A percentile compares a stretch with the other conserved stretches of the same genome.
These are phyloP conservation scores for Plantago elongata DNA, from an alignment of 257 asterid genomes.

Conservation along the genomic window DNA sequence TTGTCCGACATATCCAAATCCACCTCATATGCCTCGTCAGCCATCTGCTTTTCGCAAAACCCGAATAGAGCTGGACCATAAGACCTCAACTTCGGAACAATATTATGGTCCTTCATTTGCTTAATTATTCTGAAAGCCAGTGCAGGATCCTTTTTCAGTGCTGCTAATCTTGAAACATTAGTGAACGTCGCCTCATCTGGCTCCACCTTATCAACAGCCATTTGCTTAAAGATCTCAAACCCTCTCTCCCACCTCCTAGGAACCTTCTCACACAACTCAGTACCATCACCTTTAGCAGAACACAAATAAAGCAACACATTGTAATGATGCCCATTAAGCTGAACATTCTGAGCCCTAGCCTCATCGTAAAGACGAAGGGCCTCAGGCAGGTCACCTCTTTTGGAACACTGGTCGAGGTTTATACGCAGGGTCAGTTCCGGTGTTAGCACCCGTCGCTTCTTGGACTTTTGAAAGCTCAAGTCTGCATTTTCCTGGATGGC, in stretches of 20 bases:
- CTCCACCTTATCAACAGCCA: constrained; percentile 54
- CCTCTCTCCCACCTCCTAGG: constrained; percentile 53
- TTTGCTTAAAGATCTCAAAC: constrained; percentile 66
- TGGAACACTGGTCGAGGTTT: constrained; percentile 66
- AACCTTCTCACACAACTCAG: constrained; percentile 25
- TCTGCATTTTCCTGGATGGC: constrained; percentile 26
- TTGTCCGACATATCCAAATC: constrained; percentile 77
- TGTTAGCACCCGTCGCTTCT: constrained; percentile 36
- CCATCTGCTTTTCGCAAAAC: constrained; percentile 59
- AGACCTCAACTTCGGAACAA: constrained; percentile 75
- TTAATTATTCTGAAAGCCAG: constrained; percentile 77
- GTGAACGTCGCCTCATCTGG: constrained; percentile 94
- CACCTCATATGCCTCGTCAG: constrained; percentile 74
- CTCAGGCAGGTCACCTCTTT: constrained; percentile 43
- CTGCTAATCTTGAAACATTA: constrained; percentile 84
- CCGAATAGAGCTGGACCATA: constrained; percentile 88
- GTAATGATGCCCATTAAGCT: constrained; percentile 57
- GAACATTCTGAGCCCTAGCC: constrained; percentile 49
- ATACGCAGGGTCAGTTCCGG: constrained; percentile 53
- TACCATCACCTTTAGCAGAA: constrained; percentile 27
- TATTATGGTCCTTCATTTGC: constrained; percentile 62
- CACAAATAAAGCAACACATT: constrained; percentile 78
- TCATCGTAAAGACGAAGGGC: constrained; percentile 75
- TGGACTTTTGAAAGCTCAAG: constrained; percentile 29
- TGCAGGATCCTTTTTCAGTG: constrained; percentile 72